A percentile compares a stretch with the other conserved stretches of the same genome.
Conservation (phyloP, 441 rosid species). For the Omphalea diandra region DNA sequence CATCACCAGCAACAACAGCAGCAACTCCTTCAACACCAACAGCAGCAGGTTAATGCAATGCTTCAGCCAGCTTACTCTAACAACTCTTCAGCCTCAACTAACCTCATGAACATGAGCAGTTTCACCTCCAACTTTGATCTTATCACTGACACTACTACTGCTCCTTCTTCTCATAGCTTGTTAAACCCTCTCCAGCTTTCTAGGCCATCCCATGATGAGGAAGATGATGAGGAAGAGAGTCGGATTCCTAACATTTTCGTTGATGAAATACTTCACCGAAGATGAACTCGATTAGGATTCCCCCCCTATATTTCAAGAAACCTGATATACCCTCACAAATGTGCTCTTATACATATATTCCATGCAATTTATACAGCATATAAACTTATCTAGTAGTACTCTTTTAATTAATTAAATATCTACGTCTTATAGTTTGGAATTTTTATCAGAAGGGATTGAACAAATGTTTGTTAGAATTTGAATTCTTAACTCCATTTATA, state of each 20-base stretch:
- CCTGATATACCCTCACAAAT: too few species aligned
- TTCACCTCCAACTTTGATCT: slow-evolving; percentile 54
- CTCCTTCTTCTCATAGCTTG: slow-evolving; percentile 49
- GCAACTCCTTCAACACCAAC: slow-evolving; percentile 30
- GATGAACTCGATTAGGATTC: slow-evolving; percentile 28
- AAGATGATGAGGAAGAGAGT: slow-evolving; percentile 71
- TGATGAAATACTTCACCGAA: slow-evolving; percentile 41
- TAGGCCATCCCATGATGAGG: slow-evolving; percentile 44
- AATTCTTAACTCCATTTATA: too few species aligned
- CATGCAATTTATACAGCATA: too few species aligned
- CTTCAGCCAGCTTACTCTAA: slow-evolving; percentile 83
- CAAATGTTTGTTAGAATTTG: too few species aligned
- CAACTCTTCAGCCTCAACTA: slow-evolving; percentile 82
- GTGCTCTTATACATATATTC: too few species aligned
- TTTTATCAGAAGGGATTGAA: too few species aligned
- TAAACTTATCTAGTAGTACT: too few species aligned
- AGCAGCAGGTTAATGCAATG: slow-evolving; percentile 37
- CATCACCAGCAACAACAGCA: slow-evolving; percentile 29
- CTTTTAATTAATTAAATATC: too few species aligned
- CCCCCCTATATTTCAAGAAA: background rate
- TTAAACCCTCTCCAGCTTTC: slow-evolving; percentile 50
- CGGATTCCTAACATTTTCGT: slow-evolving; percentile 42
- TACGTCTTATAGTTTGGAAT: too few species aligned
- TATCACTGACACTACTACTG: slow-evolving; percentile 33
- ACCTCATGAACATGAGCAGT: slow-evolving; percentile 60